These are phyloP conservation scores for Penicillium macrosclerotiorum DNA, from an alignment of 495 filamentous ascomycete genomes.

Conservation along the genomic window DNA sequence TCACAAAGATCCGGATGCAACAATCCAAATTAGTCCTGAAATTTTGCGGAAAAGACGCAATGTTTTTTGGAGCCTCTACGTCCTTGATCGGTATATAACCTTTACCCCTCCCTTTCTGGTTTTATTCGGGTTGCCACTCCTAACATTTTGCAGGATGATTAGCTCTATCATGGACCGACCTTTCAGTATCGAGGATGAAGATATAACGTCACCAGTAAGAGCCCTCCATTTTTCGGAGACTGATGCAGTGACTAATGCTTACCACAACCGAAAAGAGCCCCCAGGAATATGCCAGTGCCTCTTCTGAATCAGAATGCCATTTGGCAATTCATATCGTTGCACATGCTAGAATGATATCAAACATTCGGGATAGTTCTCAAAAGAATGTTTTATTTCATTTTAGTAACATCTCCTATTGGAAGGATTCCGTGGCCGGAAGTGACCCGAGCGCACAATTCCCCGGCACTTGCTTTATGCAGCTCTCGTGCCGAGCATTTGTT, in stretches of 20 bases:
- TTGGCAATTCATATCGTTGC: slow-evolving; percentile 12
- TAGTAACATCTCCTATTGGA: slow-evolving; percentile 24
- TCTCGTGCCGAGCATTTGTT: slow-evolving; percentile 18
- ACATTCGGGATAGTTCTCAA: slow-evolving; percentile 8
- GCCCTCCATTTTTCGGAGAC: too few species aligned
- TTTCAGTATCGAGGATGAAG: slow-evolving; percentile 27
- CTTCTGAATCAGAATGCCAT: neutral
- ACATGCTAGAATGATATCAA: slow-evolving; percentile 24
- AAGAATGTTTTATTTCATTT: slow-evolving; percentile 17
- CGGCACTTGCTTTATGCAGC: slow-evolving; percentile 2
- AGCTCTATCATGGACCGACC: slow-evolving; percentile 25
- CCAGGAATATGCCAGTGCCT: slow-evolving; percentile 5
- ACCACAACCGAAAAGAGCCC: too few species aligned
- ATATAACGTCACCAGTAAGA: slow-evolving; percentile 24
- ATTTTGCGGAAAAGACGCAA: neutral
- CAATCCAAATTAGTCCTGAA: neutral
- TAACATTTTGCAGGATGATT: slow-evolving; percentile 15
- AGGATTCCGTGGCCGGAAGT: slow-evolving; percentile 1
- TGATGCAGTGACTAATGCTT: too few species aligned
- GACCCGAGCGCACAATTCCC: neutral
- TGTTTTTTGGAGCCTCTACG: slow-evolving; percentile 28
- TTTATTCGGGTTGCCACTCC: neutral
- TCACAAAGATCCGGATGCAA: slow-evolving; percentile 17
- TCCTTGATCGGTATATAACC: slow-evolving; percentile 21
- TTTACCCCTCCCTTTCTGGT: neutral